These are phyloP conservation scores for Zychaea mexicana DNA, from an alignment of 371 early-diverging fungal genomes.

Conservation along the genomic window DNA sequence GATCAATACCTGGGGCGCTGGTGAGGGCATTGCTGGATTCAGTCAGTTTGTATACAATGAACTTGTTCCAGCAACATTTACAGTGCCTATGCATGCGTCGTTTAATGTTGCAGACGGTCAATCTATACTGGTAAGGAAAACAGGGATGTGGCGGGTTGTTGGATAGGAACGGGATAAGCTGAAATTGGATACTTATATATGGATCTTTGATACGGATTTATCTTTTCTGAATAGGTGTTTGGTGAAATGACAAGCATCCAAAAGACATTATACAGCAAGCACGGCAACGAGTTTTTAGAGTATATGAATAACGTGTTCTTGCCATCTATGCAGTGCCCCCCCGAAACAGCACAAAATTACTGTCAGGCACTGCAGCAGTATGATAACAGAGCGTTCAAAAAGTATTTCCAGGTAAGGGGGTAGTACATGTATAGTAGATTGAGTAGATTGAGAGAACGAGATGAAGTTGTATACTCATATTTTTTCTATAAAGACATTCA, in stretches of 20 bases:
- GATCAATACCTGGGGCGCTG: slow-evolving; percentile 78
- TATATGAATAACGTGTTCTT: slow-evolving; percentile 67
- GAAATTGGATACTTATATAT: neutral
- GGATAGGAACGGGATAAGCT: neutral
- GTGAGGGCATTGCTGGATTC: slow-evolving; percentile 57
- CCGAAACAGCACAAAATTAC: slow-evolving; percentile 63
- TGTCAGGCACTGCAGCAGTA: slow-evolving; percentile 68
- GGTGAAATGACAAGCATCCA: slow-evolving; percentile 82
- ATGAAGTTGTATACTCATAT: neutral
- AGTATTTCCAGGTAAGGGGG: slow-evolving; percentile 78
- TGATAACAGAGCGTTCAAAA: slow-evolving; percentile 67
- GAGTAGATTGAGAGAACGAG: too few species aligned
- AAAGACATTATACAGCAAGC: slow-evolving; percentile 65
- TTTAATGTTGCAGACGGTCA: slow-evolving; percentile 87
- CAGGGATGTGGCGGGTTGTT: neutral
- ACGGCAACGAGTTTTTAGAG: slow-evolving; percentile 66
- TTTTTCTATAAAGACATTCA: slow-evolving; percentile 35
- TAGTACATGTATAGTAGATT: too few species aligned
- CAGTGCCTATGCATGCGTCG: slow-evolving; percentile 75
- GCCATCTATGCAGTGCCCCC: slow-evolving; percentile 72
- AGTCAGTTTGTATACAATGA: slow-evolving; percentile 81
- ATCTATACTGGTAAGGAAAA: slow-evolving; percentile 59
- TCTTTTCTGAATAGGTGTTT: slow-evolving; percentile 58
- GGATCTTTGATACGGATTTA: neutral
- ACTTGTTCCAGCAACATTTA: slow-evolving; percentile 78